phyloP scores from a whole-genome alignment of 108 stramenopile species.

The Fistulifera pelliculosa region DNA sequence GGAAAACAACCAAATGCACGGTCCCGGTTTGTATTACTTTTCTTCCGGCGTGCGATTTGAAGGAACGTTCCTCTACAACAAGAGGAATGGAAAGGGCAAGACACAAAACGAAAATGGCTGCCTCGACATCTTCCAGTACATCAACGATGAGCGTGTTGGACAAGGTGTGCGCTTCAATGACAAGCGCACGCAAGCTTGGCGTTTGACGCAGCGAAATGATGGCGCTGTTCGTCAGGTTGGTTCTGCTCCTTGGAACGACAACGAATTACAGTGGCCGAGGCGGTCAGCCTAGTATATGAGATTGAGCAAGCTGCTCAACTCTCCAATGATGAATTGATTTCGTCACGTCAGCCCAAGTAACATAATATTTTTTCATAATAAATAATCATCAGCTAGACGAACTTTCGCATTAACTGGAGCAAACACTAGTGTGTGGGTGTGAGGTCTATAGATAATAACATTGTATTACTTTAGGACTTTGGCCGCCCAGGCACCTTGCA shows the following conservation, averaged over 20 bases:
- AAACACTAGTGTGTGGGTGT: too few species aligned
- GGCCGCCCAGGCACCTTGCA: too few species aligned
- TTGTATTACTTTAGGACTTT: too few species aligned
- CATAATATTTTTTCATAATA: too few species aligned
- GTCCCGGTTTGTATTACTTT: slow-evolving; percentile 42
- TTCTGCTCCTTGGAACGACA: neutral
- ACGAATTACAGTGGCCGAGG: slow-evolving; percentile 2
- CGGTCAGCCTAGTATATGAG: slow-evolving; percentile 10
- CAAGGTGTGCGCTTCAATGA: slow-evolving; percentile 56
- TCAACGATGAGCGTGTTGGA: slow-evolving; percentile 32
- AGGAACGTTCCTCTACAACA: slow-evolving; percentile 40
- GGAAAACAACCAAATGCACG: slow-evolving; percentile 15
- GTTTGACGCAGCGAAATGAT: neutral
- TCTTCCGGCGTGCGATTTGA: slow-evolving; percentile 38
- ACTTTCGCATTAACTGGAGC: too few species aligned
- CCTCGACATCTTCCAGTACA: slow-evolving; percentile 50
- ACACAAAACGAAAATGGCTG: slow-evolving; percentile 41
- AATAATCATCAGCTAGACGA: too few species aligned
- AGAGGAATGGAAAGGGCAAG: slow-evolving; percentile 47
- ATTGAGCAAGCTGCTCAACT: slow-evolving; percentile 1
- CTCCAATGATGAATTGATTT: too few species aligned
- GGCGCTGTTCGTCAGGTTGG: neutral
- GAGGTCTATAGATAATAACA: too few species aligned
- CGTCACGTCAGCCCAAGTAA: too few species aligned
- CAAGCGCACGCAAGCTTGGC: slow-evolving; percentile 55